Conservation (phyloP, 306 rosid species). For the Vigna reflexopilosa region DNA sequence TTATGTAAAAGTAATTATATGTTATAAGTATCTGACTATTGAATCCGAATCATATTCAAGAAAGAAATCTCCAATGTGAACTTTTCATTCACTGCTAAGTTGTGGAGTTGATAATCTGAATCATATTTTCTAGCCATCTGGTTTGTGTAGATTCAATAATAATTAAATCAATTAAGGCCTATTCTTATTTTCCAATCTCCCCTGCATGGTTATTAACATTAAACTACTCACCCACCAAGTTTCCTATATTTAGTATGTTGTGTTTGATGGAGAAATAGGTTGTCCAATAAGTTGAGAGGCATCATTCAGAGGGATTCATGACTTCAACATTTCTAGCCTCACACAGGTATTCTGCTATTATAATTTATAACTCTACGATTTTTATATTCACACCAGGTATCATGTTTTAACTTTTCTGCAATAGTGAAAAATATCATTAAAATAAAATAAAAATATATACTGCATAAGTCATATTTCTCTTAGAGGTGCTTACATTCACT, state of each 20-base stretch:
- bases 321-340: not conserved
- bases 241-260: not conserved
- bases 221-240: not conserved
- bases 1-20: not conserved
- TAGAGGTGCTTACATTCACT: too few species aligned
- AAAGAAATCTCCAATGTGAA: not conserved
- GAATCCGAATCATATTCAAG: conserved; percentile 4
- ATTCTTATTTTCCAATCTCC: too few species aligned
- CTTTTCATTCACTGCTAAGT: not conserved
- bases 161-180: too few species aligned
- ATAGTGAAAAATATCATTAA: too few species aligned
- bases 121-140: not conserved
- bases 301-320: not conserved
- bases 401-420: too few species aligned
- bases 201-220: too few species aligned
- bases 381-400: too few species aligned
- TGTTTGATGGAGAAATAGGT: not conserved
- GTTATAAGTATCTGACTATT: not conserved
- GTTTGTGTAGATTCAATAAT: not conserved
- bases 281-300: not conserved
- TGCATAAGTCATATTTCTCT: too few species aligned
- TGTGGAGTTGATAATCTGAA: not conserved
- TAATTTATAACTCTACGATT: too few species aligned
- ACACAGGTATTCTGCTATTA: not conserved
- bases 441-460: too few species aligned